A percentile compares a stretch with the other conserved stretches of the same genome.
These are phyloP conservation scores for Phoma sp. DNA, from an alignment of 2,329 filamentous ascomycete species.

Conservation along the genomic window DNA sequence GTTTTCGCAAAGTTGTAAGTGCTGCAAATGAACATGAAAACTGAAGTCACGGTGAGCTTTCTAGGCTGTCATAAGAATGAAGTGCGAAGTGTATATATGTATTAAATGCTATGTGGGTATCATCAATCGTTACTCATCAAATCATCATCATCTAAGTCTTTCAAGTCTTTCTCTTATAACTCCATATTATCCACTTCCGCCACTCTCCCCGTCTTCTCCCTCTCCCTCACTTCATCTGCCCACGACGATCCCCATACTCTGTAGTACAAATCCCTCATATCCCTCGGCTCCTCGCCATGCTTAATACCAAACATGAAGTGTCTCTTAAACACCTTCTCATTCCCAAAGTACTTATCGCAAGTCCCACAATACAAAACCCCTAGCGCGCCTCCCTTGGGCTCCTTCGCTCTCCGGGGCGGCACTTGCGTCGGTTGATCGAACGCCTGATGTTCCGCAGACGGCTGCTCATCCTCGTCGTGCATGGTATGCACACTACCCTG, in stretches of 20 bases:
- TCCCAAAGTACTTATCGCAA: conserved; percentile 16
- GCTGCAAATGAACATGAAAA: background rate
- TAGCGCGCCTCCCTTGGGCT: conserved; percentile 1
- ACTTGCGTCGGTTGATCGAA: background rate
- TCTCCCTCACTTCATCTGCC: conserved; percentile 6
- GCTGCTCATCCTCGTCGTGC: conserved; percentile 1
- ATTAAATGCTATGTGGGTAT: conserved; percentile 7
- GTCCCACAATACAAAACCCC: conserved; percentile 17
- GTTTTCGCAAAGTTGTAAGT: conserved; percentile 63
- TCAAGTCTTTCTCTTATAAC: background rate
- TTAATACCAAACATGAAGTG: conserved; percentile 16
- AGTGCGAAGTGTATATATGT: background rate
- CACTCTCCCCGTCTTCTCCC: background rate
- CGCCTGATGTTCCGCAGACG: background rate
- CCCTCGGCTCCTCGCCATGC: conserved; percentile 10
- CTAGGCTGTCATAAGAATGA: background rate
- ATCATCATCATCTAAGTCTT: background rate
- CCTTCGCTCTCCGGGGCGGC: background rate
- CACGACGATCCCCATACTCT: conserved; percentile 12
- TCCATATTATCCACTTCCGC: conserved; percentile 2
- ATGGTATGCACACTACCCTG: conserved; percentile 8
- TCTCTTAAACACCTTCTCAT: conserved; percentile 19
- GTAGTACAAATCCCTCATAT: conserved; percentile 17
- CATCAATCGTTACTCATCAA: conserved; percentile 2
- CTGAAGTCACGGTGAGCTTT: background rate